phyloP scores from a whole-genome alignment of 163 green algal species.

The Chloromonas sp. region DNA sequence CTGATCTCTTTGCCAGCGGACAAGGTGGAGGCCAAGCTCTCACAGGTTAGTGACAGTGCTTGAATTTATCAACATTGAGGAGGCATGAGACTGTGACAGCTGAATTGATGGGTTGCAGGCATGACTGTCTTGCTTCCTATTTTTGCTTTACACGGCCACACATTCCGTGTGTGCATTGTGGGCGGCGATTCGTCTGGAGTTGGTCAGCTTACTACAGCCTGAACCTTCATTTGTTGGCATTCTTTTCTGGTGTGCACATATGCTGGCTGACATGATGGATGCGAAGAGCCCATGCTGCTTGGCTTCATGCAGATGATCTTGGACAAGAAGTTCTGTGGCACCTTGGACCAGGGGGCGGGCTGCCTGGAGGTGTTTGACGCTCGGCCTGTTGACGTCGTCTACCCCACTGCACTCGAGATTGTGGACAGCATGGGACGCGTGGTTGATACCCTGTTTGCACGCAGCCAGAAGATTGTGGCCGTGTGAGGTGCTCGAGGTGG shows the following conservation, averaged over 20 bases:
- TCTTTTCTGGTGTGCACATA: too few relatives aligned
- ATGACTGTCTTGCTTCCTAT: too few relatives aligned
- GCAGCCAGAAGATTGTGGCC: constrained; percentile 62
- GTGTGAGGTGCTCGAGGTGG: neutral
- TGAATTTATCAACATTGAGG: too few relatives aligned
- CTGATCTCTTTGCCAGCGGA: constrained; percentile 82
- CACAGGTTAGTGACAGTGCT: constrained; percentile 41
- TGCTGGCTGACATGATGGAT: too few relatives aligned
- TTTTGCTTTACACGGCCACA: too few relatives aligned
- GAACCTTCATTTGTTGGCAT: too few relatives aligned
- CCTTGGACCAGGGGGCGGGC: constrained; percentile 71
- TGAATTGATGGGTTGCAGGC: too few relatives aligned
- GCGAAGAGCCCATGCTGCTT: too few relatives aligned
- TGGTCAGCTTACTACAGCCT: too few relatives aligned
- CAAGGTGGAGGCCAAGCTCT: constrained; percentile 88
- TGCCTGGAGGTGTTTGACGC: constrained; percentile 89
- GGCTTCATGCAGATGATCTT: constrained; percentile 89
- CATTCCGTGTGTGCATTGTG: too few relatives aligned
- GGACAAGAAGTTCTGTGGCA: constrained; percentile 90
- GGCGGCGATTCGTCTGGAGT: too few relatives aligned
- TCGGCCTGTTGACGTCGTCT: constrained; percentile 56
- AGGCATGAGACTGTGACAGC: too few relatives aligned
- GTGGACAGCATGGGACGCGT: constrained; percentile 80
- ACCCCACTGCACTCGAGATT: constrained; percentile 71
- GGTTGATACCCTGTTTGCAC: constrained; percentile 79